These are phyloP conservation scores for Chlamydomonas applanata DNA, from an alignment of 139 green algal genomes.

Conservation along the genomic window DNA sequence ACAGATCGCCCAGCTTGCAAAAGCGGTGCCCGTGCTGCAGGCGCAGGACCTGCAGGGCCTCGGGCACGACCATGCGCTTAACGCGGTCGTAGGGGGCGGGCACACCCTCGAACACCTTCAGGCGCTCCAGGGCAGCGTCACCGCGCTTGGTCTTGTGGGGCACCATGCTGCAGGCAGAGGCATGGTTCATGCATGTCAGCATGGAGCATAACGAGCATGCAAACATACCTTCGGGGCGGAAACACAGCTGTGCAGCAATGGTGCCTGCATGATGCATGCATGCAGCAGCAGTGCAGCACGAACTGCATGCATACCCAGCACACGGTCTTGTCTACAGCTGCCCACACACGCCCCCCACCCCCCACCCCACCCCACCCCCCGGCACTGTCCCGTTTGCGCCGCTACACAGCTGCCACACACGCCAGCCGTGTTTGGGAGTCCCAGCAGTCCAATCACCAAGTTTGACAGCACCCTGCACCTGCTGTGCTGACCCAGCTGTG, in stretches of 20 bases:
- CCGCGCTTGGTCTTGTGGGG: slow-evolving; percentile 97
- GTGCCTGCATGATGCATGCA: too few relatives aligned
- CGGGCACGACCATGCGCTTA: slow-evolving; percentile 96
- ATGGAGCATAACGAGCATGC: not conserved
- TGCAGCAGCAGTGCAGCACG: not conserved
- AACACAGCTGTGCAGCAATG: not conserved
- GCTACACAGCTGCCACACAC: not conserved
- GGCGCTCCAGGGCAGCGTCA: slow-evolving; percentile 87
- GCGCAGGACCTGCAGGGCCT: slow-evolving; percentile 94
- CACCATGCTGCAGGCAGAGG: slow-evolving; percentile 84
- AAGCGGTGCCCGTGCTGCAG: slow-evolving; percentile 91
- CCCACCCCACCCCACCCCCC: too few relatives aligned
- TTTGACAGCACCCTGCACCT: too few relatives aligned
- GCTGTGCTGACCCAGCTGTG: too few relatives aligned
- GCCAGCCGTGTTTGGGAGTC: not conserved
- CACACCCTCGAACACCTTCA: slow-evolving; percentile 97
- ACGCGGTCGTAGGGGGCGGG: slow-evolving; percentile 87
- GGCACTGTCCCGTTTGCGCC: too few relatives aligned
- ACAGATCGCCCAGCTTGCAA: slow-evolving; percentile 88
- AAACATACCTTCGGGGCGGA: not conserved
- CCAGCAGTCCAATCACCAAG: too few relatives aligned
- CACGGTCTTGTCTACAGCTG: too few relatives aligned
- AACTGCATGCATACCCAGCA: too few relatives aligned
- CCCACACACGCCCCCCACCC: too few relatives aligned
- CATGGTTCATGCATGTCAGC: slow-evolving; percentile 7